Evolutionary conservation across 257 asterid genomes (phyloP).

Genomic region (Gentiana dahurica): DNA sequence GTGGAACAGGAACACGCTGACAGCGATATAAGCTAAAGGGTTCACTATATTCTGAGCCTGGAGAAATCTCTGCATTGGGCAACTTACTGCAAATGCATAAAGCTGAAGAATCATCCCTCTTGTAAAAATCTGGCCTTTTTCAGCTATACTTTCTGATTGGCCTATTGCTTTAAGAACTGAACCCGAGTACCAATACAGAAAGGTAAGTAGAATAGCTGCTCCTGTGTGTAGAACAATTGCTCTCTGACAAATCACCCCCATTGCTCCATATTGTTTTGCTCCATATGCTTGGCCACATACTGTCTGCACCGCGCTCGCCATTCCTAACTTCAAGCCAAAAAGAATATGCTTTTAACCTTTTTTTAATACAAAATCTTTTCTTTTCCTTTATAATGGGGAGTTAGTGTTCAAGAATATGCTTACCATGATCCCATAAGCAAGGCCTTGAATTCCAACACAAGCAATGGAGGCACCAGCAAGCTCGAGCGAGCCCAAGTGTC

Average conservation of each 20-base stretch:
- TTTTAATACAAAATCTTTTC: no score
- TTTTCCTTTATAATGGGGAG: no score
- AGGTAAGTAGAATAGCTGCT: slow-evolving; percentile 17
- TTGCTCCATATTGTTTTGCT: slow-evolving; percentile 19
- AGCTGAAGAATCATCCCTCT: slow-evolving; percentile 17
- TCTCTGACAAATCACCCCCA: slow-evolving; percentile 28
- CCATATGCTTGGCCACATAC: slow-evolving; percentile 31
- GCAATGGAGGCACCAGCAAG: slow-evolving; percentile 25
- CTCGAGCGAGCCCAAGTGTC: slow-evolving; percentile 23
- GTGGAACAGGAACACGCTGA: slow-evolving; percentile 17
- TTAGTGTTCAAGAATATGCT: neutral
- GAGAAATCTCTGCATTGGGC: slow-evolving; percentile 26
- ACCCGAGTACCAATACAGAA: slow-evolving; percentile 21
- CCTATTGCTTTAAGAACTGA: slow-evolving; percentile 17
- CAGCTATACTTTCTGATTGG: slow-evolving; percentile 19
- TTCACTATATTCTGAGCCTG: slow-evolving; percentile 29
- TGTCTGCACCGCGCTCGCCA: slow-evolving; percentile 29
- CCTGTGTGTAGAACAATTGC: slow-evolving; percentile 18
- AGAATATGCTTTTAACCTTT: neutral
- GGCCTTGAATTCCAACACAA: slow-evolving; percentile 27
- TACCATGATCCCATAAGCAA: slow-evolving; percentile 32
- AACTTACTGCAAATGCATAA: slow-evolving; percentile 25
- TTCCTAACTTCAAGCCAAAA: slow-evolving; percentile 15
- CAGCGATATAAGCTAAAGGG: slow-evolving; percentile 23
- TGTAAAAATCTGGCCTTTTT: slow-evolving; percentile 16